Base-by-base conservation (phyloP, 2,329 filamentous ascomycete genomes). In the Arthroderma sp. region DNA sequence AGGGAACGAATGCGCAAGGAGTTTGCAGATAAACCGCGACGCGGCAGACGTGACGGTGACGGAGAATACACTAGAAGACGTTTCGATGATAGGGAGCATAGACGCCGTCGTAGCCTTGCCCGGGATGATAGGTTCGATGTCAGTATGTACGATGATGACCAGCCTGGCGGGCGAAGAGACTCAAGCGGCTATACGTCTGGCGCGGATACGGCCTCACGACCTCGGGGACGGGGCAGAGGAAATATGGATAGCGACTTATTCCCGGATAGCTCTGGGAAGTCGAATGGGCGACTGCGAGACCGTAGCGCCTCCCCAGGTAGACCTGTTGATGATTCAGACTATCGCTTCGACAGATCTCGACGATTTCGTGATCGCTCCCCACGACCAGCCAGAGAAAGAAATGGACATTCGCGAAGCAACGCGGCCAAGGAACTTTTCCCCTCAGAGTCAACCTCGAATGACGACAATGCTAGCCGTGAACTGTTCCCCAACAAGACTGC, bases 111-210 rank as follows among this genome's bases (percentile, higher is more conserved):
- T 53, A 58, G 61, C 38, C 59, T 58, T 42, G 73, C 74, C 41
- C 72, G 76, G 4, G 68, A 73, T 32, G 67, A 74, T 32, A 68
- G 71, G 0, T 89, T 86, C 53, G 78, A 83, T 54, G 83, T 80
- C 32, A 83, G 77, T 55, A 82, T 94, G 70, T 94, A 93, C 62
- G 86, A 91, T 52, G 86, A 94, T 55, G 75, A 76, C 48, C 64
- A 64, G 34, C 53, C 10, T 52, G 53, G 41, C 9, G 40, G 29
- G 29, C 43, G 47, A 29, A 43, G 43, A 11, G 41, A 38, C 27
- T 49, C 49, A 22, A 40, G 40, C 15, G 52, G 55, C 5, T 57
- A 59, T 38, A 52, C 53, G 22, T 55, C 56, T 5, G 55, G 59
- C 42, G 46, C 57, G 27, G 61, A 58, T 6, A 55, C 58, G 45